Conservation (phyloP, 345 rosid genomes). For the Combretum micranthum region DNA sequence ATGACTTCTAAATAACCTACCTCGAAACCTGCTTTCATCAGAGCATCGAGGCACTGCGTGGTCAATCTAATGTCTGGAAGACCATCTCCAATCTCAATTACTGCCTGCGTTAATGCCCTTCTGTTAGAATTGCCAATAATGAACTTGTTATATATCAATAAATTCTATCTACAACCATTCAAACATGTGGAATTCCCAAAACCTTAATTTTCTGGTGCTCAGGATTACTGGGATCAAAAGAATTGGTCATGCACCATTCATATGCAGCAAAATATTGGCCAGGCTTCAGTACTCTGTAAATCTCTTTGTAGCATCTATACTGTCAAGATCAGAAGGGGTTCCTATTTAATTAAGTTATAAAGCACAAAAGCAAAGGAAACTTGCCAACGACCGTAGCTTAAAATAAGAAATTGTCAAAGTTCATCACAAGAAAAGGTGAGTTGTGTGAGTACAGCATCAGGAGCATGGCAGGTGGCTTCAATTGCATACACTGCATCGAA, state of each 20-base stretch:
- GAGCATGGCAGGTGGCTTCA: constrained; percentile 99
- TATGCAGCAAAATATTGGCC: constrained; percentile 88
- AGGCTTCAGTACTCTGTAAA: constrained; percentile 91
- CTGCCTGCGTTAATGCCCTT: constrained; percentile 41
- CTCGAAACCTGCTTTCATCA: constrained; percentile 85
- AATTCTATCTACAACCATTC: neutral
- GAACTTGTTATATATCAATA: constrained; percentile 3
- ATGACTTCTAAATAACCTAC: constrained; percentile 24
- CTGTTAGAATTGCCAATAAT: neutral
- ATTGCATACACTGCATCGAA: constrained; percentile 95
- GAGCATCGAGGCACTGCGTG: constrained; percentile 74
- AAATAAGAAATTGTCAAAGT: neutral
- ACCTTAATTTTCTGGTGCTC: constrained; percentile 89
- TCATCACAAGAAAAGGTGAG: neutral
- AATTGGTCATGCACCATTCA: constrained; percentile 98
- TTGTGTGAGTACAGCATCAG: constrained; percentile 75
- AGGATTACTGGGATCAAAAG: constrained; percentile 62
- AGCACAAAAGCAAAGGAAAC: neutral
- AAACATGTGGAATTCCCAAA: neutral
- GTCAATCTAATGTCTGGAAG: constrained; percentile 89
- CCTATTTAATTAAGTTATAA: neutral
- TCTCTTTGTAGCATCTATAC: constrained; percentile 95
- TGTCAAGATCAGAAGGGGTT: constrained; percentile 19
- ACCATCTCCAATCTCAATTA: constrained; percentile 93
- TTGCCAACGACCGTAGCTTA: neutral